Evolutionary conservation across 1,284 basidiomycete genomes (phyloP), one percentile per base, ranked within the genome.

Genomic region (Ceratobasidium papillatum): DNA sequence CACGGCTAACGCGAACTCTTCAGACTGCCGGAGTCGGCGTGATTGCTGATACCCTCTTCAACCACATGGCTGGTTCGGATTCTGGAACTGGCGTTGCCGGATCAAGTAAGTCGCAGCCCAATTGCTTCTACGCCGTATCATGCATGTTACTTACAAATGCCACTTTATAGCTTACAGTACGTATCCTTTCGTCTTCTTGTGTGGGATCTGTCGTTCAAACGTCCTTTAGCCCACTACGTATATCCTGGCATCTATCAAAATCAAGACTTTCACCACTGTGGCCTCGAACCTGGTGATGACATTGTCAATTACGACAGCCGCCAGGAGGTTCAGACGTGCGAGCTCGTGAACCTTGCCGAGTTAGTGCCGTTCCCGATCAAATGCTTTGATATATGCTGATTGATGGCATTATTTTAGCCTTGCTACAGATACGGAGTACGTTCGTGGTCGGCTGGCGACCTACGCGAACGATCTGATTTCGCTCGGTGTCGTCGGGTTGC

Each of bases 401-500:
- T 41, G 17, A 43, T 30, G 25, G 63, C 7, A 11, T 30, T 38
- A 49, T 25, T 69, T 61, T 68, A 81, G 81, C 73, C 77, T 82
- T 22, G 87, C 85, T 0, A 91, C 90, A 0, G 87, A 89, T 2
- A 88, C 88, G 0, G 86, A 87, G 71, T 86, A 88, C 76, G 89
- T 91, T 32, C 85, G 87, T 32, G 80, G 79, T 0, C 81, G 83
- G 9, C 84, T 91, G 0, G 89, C 88, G 0, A 76, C 81, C 19
- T 91, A 76, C 22, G 76, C 76, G 17, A 73, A 76, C 77, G 88
- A 91, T 71, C 80, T 91, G 1, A 75, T 90, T 34, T 87, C 86
- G 0, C 82, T 91, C 9, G 90, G 90, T 2, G 85, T 88, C 1
- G 88, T 89, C 78, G 91, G 91, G 0, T 81, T 91, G 54, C 85